phyloP scores from a whole-genome alignment of 495 filamentous ascomycete species.

The Penicillium antarcticum region DNA sequence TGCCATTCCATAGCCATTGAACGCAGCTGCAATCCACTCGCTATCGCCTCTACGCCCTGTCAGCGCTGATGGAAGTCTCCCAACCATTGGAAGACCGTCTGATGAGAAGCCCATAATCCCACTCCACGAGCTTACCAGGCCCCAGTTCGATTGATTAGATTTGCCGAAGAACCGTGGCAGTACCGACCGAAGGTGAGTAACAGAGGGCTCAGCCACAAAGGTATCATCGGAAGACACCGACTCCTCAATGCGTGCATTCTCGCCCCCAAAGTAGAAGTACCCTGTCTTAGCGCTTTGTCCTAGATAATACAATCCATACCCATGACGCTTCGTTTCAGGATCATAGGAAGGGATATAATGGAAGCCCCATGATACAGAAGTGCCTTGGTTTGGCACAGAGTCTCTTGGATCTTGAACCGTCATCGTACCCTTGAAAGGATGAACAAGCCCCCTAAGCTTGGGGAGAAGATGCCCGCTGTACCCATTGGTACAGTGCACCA shows the following conservation, averaged over 20 bases:
- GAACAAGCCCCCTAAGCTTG: conserved; percentile 61
- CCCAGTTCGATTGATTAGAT: conserved; percentile 16
- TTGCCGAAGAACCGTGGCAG: conserved; percentile 41
- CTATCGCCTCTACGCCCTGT: conserved; percentile 34
- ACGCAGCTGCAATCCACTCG: conserved; percentile 59
- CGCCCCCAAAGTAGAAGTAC: conserved; percentile 46
- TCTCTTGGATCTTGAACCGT: conserved; percentile 57
- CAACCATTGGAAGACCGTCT: conserved; percentile 70
- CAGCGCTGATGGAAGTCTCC: conserved; percentile 53
- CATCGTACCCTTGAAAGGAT: conserved; percentile 77
- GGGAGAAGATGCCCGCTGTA: conserved; percentile 75
- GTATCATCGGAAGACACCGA: conserved; percentile 50
- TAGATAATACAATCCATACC: conserved; percentile 73
- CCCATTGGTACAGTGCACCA: conserved; percentile 75
- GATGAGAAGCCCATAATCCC: conserved; percentile 78
- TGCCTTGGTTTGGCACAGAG: conserved; percentile 23
- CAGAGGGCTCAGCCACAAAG: conserved; percentile 34
- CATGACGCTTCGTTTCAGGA: conserved; percentile 28
- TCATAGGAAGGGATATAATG: conserved; percentile 25
- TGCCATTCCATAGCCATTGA: conserved; percentile 82
- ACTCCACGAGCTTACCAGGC: conserved; percentile 63
- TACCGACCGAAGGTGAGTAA: conserved; percentile 26
- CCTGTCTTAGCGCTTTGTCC: conserved; percentile 56
- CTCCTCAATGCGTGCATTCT: conserved; percentile 64
- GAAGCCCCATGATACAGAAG: conserved; percentile 32